Evolutionary conservation across 352 stramenopile genomes (phyloP).

Genomic region (Globisporangium paroecandrum): DNA sequence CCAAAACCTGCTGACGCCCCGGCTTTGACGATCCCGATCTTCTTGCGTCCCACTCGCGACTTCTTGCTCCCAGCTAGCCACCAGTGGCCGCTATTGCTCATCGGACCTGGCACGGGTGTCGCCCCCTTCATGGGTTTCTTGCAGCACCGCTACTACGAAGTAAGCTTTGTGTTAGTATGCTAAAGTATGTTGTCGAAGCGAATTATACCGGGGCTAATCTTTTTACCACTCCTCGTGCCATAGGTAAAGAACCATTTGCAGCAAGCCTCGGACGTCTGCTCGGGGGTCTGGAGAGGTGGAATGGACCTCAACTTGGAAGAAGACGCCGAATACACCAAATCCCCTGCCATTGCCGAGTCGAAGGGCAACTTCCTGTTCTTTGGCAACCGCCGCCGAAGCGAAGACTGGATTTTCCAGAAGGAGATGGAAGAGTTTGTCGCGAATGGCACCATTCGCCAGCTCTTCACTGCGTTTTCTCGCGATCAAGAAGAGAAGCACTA

Average conservation of each 20-base stretch:
- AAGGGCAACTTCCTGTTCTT: slow-evolving; percentile 92
- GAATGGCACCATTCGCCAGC: slow-evolving; percentile 70
- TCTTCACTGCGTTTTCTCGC: slow-evolving; percentile 92
- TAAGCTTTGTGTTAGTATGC: neutral
- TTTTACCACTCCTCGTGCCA: neutral
- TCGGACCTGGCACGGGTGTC: slow-evolving; percentile 95
- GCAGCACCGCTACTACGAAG: slow-evolving; percentile 71
- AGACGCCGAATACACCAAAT: slow-evolving; percentile 37
- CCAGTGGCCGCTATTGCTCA: slow-evolving; percentile 90
- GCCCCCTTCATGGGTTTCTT: slow-evolving; percentile 96
- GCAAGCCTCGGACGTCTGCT: slow-evolving; percentile 32
- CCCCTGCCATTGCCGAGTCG: slow-evolving; percentile 26
- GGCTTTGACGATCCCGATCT: slow-evolving; percentile 71
- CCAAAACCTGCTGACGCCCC: neutral
- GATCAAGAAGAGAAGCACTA: slow-evolving; percentile 91
- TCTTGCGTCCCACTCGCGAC: slow-evolving; percentile 86
- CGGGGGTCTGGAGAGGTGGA: slow-evolving; percentile 79
- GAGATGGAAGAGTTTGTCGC: slow-evolving; percentile 77
- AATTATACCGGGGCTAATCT: neutral
- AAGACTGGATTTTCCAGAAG: slow-evolving; percentile 92
- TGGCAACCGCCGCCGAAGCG: slow-evolving; percentile 82
- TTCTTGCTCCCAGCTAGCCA: slow-evolving; percentile 86
- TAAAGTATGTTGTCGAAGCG: neutral
- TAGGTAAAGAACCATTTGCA: slow-evolving; percentile 16
- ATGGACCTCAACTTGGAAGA: slow-evolving; percentile 38